Evolutionary conservation across 139 green algal species (phyloP).

Genomic region (Chlorella sp.): DNA sequence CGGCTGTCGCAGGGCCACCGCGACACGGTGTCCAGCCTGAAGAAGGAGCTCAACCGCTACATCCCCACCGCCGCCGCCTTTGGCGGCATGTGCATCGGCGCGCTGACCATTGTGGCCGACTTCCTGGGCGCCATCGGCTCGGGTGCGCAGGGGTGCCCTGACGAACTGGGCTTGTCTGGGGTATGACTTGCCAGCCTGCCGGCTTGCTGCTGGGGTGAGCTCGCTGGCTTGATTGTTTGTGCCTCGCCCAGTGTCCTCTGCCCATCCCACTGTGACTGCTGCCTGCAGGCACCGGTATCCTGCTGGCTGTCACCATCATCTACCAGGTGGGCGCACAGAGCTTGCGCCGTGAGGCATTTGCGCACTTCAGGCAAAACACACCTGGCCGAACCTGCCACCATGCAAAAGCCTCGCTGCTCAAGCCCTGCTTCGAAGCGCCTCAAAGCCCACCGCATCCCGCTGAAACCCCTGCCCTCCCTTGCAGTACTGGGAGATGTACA

Average conservation of each 20-base stretch:
- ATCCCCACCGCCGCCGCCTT: constrained; percentile 95
- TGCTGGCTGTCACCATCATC: constrained; percentile 98
- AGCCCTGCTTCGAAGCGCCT: too few species aligned
- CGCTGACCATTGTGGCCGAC: constrained; percentile 98
- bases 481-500: constrained; percentile 56
- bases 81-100: constrained; percentile 99
- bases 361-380: too few species aligned
- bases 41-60: constrained; percentile 98
- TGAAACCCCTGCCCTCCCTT: background rate
- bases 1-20: constrained; percentile 56
- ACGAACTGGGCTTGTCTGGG: too few species aligned
- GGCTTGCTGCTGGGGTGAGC: too few species aligned
- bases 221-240: too few species aligned
- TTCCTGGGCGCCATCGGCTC: constrained; percentile 91
- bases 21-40: constrained; percentile 79
- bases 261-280: background rate
- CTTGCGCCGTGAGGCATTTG: background rate
- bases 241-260: background rate
- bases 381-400: too few species aligned
- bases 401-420: too few species aligned
- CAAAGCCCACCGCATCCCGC: too few species aligned
- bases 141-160: constrained; percentile 7
- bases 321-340: constrained; percentile 69
- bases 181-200: too few species aligned
- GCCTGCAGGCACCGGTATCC: constrained; percentile 88